A percentile compares a stretch with the other conserved stretches of the same genome.
Conservation (phyloP, 805 yeast genomes). For the Blastobotrys robertii region DNA sequence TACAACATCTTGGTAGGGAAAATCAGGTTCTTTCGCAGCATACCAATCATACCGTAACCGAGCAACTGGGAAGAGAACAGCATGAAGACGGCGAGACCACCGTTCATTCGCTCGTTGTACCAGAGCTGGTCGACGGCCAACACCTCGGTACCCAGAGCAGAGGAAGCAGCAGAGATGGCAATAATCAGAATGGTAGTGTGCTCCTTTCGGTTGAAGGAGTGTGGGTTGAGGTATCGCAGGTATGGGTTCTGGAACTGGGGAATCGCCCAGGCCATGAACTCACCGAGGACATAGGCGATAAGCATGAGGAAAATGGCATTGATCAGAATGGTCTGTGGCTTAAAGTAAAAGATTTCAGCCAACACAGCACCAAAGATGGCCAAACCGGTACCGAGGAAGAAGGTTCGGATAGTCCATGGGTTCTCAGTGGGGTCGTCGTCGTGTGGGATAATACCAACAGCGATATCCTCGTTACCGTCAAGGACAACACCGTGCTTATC, state of each 20-base stretch:
- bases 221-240: conserved; percentile 30
- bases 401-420: conserved; percentile 33
- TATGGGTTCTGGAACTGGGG: conserved; percentile 18
- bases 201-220: conserved; percentile 38
- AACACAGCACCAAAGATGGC: conserved; percentile 30
- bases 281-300: conserved; percentile 27
- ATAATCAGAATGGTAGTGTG: conserved; percentile 34
- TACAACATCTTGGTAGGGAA: conserved; percentile 53
- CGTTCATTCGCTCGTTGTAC: conserved; percentile 16
- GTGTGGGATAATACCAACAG: conserved; percentile 10
- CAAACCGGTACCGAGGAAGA: conserved; percentile 26
- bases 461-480: conserved; percentile 11
- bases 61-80: conserved; percentile 42
- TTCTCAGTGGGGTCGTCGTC: conserved; percentile 30
- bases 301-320: conserved; percentile 28
- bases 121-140: conserved; percentile 28
- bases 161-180: conserved; percentile 29
- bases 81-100: conserved; percentile 21
- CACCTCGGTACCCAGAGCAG: conserved; percentile 36
- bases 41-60: conserved; percentile 59
- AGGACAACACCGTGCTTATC: neutral
- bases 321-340: conserved; percentile 29
- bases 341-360: conserved; percentile 30
- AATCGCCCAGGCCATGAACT: conserved; percentile 21
- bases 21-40: conserved; percentile 48